Evolutionary conservation across 2,329 filamentous ascomycete genomes (phyloP).

Genomic region (Xylariaceae sp.): DNA sequence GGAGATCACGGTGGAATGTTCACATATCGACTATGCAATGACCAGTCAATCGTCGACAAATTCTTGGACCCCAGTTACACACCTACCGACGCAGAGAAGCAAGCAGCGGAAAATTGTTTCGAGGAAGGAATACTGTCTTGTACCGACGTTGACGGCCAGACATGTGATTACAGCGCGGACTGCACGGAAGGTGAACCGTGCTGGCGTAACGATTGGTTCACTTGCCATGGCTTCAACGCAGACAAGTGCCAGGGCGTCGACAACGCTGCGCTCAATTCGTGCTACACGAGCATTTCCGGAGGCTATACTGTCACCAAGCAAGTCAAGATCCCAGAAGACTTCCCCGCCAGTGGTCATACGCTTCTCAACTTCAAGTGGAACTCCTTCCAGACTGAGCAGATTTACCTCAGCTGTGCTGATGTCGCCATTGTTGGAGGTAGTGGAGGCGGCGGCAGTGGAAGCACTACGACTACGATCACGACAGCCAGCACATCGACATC

Average conservation of each 20-base stretch:
- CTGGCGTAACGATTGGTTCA: constrained; percentile 52
- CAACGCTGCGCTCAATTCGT: constrained; percentile 39
- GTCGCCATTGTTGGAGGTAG: constrained; percentile 37
- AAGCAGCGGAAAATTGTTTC: constrained; percentile 51
- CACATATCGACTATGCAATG: constrained; percentile 49
- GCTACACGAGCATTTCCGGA: constrained; percentile 48
- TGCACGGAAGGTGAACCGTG: constrained; percentile 42
- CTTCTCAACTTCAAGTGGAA: constrained; percentile 52
- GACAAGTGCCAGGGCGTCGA: constrained; percentile 44
- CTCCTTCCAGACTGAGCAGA: constrained; percentile 50
- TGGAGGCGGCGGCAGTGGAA: background rate
- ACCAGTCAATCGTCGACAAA: constrained; percentile 48
- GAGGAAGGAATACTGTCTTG: constrained; percentile 43
- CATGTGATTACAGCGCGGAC: constrained; percentile 46
- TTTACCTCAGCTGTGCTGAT: constrained; percentile 51
- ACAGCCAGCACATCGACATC: constrained; percentile 12
- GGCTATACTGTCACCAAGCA: constrained; percentile 51
- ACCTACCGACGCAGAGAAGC: constrained; percentile 49
- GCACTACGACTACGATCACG: constrained; percentile 25
- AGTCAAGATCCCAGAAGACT: constrained; percentile 46
- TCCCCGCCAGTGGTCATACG: constrained; percentile 41
- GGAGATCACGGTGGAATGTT: constrained; percentile 57
- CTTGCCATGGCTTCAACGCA: constrained; percentile 43
- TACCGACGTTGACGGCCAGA: constrained; percentile 47
- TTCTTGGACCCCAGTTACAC: constrained; percentile 44